A percentile compares a stretch with the other conserved stretches of the same genome.
These are phyloP conservation scores for Tetrahymena thermophila DNA, from an alignment of 73 alveolate genomes.

Conservation along the genomic window DNA sequence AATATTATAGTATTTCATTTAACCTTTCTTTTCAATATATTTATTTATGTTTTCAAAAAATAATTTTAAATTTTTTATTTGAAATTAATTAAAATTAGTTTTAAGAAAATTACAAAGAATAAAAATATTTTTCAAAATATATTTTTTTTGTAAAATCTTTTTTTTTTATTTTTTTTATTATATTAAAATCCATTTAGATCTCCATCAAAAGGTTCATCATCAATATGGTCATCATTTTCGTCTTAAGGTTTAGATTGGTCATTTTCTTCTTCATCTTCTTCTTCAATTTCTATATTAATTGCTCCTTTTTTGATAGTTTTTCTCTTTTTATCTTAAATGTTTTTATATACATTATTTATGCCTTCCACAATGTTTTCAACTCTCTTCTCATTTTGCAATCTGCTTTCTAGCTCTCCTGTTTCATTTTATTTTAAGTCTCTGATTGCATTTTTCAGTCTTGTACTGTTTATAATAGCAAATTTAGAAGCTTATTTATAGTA, in stretches of 20 bases:
- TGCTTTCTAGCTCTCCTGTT: neutral
- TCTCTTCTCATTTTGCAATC: neutral
- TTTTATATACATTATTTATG: neutral
- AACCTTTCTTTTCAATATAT: no score
- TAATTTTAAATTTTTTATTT: no score
- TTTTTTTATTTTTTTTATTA: constrained; percentile 5
- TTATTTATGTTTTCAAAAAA: no score
- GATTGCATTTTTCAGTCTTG: constrained; percentile 48
- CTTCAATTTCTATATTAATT: neutral
- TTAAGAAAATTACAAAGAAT: no score
- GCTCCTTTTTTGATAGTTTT: neutral
- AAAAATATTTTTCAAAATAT: neutral
- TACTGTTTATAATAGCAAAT: constrained; percentile 48
- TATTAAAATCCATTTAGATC: constrained; percentile 11
- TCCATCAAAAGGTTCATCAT: neutral
- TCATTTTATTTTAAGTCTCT: constrained; percentile 40
- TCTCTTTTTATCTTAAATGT: neutral
- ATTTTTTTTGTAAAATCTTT: neutral
- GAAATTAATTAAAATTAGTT: no score
- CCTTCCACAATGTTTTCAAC: neutral
- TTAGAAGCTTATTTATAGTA: constrained; percentile 51
- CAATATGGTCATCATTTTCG: neutral
- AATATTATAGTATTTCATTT: no score
- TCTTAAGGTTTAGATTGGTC: neutral
- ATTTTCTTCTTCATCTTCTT: constrained; percentile 1